Conservation (phyloP, 2,329 filamentous ascomycete species). For the Trichoderma sp. region DNA sequence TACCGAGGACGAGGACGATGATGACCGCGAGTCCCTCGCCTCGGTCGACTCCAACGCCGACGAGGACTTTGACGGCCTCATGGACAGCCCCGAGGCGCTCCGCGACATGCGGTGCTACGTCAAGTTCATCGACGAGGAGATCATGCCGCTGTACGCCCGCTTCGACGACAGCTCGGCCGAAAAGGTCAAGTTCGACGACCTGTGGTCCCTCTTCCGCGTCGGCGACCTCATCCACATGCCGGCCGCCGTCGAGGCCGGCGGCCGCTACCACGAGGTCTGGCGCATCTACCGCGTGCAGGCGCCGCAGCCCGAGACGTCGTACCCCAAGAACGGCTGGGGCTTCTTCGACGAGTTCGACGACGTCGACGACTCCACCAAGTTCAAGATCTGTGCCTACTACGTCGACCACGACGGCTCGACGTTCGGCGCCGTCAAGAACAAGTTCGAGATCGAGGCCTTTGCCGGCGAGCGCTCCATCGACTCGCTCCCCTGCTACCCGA, state of each 20-base stretch:
- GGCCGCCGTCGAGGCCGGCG: slow-evolving; percentile 39
- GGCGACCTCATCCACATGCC: slow-evolving; percentile 49
- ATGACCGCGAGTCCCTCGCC: slow-evolving; percentile 40
- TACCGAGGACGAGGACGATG: slow-evolving; percentile 30
- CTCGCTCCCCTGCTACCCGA: slow-evolving; percentile 44
- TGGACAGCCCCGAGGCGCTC: slow-evolving; percentile 46
- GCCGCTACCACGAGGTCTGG: slow-evolving; percentile 46
- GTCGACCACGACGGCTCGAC: slow-evolving; percentile 47
- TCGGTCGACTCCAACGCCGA: slow-evolving; percentile 45
- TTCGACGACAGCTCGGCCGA: slow-evolving; percentile 37
- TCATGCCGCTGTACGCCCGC: slow-evolving; percentile 43
- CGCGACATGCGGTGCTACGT: slow-evolving; percentile 49
- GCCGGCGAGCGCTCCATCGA: slow-evolving; percentile 44
- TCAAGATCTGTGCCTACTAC: slow-evolving; percentile 46
- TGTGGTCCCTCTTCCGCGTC: slow-evolving; percentile 47
- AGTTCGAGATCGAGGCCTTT: slow-evolving; percentile 44
- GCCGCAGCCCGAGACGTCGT: slow-evolving; percentile 39
- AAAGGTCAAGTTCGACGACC: slow-evolving; percentile 45
- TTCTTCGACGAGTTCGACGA: slow-evolving; percentile 43
- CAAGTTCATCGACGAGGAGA: slow-evolving; percentile 47
- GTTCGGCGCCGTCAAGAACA: slow-evolving; percentile 44
- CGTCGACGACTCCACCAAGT: slow-evolving; percentile 40
- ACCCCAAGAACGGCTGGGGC: slow-evolving; percentile 41
- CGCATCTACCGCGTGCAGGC: slow-evolving; percentile 41
- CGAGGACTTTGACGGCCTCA: slow-evolving; percentile 41